Evolutionary conservation across 371 early-diverging fungal species (phyloP).

Genomic region (Mucor circinelloides): DNA sequence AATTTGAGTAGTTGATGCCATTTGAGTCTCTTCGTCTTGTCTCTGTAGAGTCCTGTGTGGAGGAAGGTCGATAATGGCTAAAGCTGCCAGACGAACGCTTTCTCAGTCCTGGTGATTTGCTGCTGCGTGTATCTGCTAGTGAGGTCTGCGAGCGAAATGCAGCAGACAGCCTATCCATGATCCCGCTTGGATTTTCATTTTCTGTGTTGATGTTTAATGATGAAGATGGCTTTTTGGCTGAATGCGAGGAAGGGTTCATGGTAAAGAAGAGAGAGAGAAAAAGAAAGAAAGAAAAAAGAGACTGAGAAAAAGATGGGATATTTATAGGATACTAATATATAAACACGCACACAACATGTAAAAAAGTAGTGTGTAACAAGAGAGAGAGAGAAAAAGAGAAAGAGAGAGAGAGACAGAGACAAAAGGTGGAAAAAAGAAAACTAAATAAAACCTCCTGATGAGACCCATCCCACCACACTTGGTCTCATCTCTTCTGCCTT

Average conservation of each 20-base stretch:
- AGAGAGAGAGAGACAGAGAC: not conserved
- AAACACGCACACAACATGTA: not conserved
- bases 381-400: not conserved
- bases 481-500: not conserved
- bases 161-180: conserved; percentile 15
- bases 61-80: not conserved
- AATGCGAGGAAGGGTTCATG: not conserved
- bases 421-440: not conserved
- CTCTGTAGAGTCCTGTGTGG: not conserved
- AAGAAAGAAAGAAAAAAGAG: not conserved
- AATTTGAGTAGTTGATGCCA: conserved; percentile 7
- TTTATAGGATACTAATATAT: not conserved
- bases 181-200: not conserved
- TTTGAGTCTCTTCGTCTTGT: conserved; percentile 10
- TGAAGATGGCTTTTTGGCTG: not conserved
- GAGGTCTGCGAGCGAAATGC: conserved; percentile 14
- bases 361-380: not conserved
- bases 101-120: not conserved
- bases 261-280: not conserved
- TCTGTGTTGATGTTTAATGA: not conserved
- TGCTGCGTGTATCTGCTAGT: not conserved
- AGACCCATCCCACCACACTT: too few relatives aligned
- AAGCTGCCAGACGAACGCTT: conserved; percentile 17
- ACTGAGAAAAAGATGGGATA: not conserved
- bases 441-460: not conserved